Evolutionary conservation across 495 filamentous ascomycete genomes (phyloP).

Genomic region (Annulohypoxylon moriforme): DNA sequence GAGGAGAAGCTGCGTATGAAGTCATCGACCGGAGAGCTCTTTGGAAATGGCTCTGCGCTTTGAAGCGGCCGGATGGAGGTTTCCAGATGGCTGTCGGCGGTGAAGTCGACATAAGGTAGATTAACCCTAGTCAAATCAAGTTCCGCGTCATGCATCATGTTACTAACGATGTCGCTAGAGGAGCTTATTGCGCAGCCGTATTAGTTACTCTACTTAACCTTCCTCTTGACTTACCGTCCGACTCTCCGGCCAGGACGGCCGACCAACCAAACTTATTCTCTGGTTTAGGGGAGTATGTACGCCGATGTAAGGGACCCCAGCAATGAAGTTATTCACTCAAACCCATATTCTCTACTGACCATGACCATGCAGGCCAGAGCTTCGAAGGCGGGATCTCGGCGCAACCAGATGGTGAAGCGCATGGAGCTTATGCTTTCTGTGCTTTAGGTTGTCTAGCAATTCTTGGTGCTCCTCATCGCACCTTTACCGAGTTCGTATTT

Average conservation of each 20-base stretch:
- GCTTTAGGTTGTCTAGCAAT: conserved; percentile 88
- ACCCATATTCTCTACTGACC: conserved; percentile 37
- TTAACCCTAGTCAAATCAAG: conserved; percentile 29
- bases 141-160: conserved; percentile 19
- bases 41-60: conserved; percentile 85
- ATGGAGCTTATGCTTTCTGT: conserved; percentile 97
- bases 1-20: conserved; percentile 74
- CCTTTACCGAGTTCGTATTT: conserved; percentile 69
- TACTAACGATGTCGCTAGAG: conserved; percentile 61
- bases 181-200: conserved; percentile 88
- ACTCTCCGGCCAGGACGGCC: conserved; percentile 60
- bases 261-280: conserved; percentile 68
- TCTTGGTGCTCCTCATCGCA: conserved; percentile 77
- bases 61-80: conserved; percentile 87
- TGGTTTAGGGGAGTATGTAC: conserved; percentile 80
- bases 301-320: conserved; percentile 70
- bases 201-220: conserved; percentile 84
- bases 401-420: conserved; percentile 85
- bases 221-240: conserved; percentile 79
- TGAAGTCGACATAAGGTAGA: conserved; percentile 90
- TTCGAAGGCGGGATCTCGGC: conserved; percentile 93
- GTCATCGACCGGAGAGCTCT: conserved; percentile 83
- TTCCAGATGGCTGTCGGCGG: conserved; percentile 84
- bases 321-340: conserved; percentile 17
- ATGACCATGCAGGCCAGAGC: conserved; percentile 75